Percentiles rank a stretch among this genome's conserved stretches.
Conservation (phyloP, 2,329 filamentous ascomycete genomes). For the Aschersonia sp. region DNA sequence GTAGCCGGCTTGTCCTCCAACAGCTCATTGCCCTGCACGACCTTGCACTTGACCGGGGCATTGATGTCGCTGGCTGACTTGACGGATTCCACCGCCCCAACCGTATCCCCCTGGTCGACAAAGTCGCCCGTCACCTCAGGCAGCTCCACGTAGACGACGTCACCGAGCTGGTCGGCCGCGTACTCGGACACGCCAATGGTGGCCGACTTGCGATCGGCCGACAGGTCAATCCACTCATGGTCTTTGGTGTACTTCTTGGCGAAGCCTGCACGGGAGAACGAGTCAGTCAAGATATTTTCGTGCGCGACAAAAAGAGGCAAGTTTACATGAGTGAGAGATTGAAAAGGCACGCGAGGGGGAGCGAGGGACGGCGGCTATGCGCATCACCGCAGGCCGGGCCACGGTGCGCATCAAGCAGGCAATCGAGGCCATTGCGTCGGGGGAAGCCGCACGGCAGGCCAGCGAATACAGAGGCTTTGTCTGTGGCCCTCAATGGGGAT, state of each 20-base stretch:
- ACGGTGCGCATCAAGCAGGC: constrained; percentile 35
- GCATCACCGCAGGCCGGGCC: constrained; percentile 30
- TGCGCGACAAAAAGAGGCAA: not conserved
- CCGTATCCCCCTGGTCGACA: constrained; percentile 62
- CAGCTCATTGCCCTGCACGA: constrained; percentile 57
- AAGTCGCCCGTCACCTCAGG: constrained; percentile 51
- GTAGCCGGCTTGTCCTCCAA: constrained; percentile 75
- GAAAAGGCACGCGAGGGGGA: constrained; percentile 23
- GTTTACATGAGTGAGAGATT: constrained; percentile 22
- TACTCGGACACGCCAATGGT: constrained; percentile 77
- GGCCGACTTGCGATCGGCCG: constrained; percentile 68
- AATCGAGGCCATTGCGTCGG: constrained; percentile 42
- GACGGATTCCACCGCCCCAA: constrained; percentile 94
- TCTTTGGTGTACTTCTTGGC: constrained; percentile 87
- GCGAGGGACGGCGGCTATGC: constrained; percentile 15
- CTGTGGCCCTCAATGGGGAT: not conserved
- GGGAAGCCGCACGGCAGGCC: not conserved
- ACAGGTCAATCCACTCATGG: constrained; percentile 95
- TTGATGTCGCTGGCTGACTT: constrained; percentile 98
- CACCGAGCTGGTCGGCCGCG: constrained; percentile 82
- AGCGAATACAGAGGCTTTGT: not conserved
- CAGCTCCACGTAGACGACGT: constrained; percentile 95
- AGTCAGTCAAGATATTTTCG: not conserved
- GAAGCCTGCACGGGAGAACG: constrained; percentile 26
- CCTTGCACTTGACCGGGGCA: constrained; percentile 65